Evolutionary conservation across 2,329 filamentous ascomycete species (phyloP).

Genomic region (Fusarium sp.): DNA sequence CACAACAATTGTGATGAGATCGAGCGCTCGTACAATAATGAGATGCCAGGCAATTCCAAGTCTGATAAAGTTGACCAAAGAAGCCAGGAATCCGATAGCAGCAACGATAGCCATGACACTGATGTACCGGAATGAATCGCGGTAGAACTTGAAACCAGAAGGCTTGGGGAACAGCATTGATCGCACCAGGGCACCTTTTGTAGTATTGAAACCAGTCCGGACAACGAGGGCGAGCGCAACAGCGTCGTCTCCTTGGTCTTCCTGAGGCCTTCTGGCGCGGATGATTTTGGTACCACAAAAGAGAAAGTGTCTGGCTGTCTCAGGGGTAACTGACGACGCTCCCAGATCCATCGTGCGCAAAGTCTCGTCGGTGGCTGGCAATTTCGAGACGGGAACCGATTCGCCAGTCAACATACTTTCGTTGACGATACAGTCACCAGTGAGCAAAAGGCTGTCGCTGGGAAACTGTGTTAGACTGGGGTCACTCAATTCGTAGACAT

Average conservation of each 20-base stretch:
- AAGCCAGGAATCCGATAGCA: conserved; percentile 86
- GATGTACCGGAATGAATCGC: conserved; percentile 97
- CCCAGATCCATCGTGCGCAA: conserved; percentile 81
- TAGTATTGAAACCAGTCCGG: conserved; percentile 96
- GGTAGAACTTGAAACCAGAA: conserved; percentile 98
- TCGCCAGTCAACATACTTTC: conserved; percentile 99
- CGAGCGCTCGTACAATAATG: conserved; percentile 90
- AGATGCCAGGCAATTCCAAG: conserved; percentile 87
- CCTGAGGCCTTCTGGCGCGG: conserved; percentile 86
- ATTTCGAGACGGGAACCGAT: conserved; percentile 95
- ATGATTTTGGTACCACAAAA: conserved; percentile 98
- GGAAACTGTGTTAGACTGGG: conserved; percentile 89
- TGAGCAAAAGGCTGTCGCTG: conserved; percentile 89
- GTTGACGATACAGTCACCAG: conserved; percentile 97
- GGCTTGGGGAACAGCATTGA: conserved; percentile 99
- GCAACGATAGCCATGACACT: conserved; percentile 94
- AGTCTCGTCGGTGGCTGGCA: conserved; percentile 83
- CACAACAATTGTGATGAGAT: conserved; percentile 97
- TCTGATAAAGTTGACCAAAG: conserved; percentile 91
- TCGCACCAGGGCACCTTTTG: conserved; percentile 92
- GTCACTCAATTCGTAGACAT: conserved; percentile 97
- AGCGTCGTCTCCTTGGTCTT: conserved; percentile 86
- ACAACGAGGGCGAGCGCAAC: conserved; percentile 93
- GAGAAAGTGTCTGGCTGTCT: conserved; percentile 88
- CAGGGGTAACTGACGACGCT: conserved; percentile 83